Evolutionary conservation across 495 filamentous ascomycete species (phyloP), one percentile per base, ranked within the genome.

Genomic region (Paragyromitra xinjiangensis): DNA sequence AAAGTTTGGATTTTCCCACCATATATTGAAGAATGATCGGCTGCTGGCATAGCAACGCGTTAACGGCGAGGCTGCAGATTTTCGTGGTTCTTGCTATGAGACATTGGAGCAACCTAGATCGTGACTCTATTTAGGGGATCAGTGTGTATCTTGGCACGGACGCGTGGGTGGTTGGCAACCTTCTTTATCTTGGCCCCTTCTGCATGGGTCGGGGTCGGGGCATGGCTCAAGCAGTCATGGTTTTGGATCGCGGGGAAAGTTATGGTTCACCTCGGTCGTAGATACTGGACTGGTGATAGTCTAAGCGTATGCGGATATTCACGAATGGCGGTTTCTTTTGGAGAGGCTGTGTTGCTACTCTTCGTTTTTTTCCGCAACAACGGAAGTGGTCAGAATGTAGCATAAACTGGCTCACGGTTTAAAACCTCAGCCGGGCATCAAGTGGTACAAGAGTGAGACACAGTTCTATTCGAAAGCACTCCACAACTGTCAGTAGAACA

Each of bases 191-290:
- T 48, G 48, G 16, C 14, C n/a, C n/a, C 48, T 19, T 26, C 53
- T 5, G 24, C 58, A 44, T 64, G 22, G 64, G 44, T 61, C 74
- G 74, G 74, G 53, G 69, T 59, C 44, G 74, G 73, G 45, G 39
- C 51, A 61, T 73, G 50, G 62, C 65, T 73, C 42, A 26, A 77
- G 61, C 40, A 44, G 40, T 72, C 9, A 40, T 16, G 68, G 40
- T 45, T 58, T 76, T 29, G 61, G 59, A 11, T 9, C n/a, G 66
- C 11, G 29, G 29, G 56, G 39, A 44, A 14, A 26, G 24, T 39
- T 29, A 29, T 58, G 69, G 62, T 73, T 77, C 74, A 77, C 69
- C 12, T 77, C 74, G 74, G 74, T 29, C 69, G 8, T 61, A 19
- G 55, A 45, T 73, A 66, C 74, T 42, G 61, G 69, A 58, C 69